Evolutionary conservation across 441 rosid genomes (phyloP).

Genomic region (Melastoma candidum): DNA sequence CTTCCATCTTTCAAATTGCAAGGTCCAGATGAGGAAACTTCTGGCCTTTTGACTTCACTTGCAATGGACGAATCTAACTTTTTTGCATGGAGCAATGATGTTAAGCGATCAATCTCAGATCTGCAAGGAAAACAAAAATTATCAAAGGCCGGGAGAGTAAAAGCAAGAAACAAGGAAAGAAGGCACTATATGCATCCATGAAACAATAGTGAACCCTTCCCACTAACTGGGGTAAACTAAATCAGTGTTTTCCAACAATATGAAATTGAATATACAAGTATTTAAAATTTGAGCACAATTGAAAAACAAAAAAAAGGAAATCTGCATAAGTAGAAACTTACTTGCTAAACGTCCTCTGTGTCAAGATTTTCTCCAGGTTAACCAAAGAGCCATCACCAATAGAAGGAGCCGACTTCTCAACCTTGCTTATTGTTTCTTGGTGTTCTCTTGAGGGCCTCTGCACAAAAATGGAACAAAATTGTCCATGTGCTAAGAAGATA

Average conservation of each 20-base stretch:
- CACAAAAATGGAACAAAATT: constrained; percentile 15
- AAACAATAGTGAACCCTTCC: no score
- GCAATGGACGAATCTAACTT: constrained; percentile 31
- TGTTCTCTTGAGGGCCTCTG: constrained; percentile 26
- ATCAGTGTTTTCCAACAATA: no score
- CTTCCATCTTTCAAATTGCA: constrained; percentile 25
- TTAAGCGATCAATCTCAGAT: constrained; percentile 75
- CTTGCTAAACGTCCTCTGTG: constrained; percentile 50
- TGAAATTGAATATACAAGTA: no score
- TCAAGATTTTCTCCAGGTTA: constrained; percentile 46
- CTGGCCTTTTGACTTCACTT: constrained; percentile 36
- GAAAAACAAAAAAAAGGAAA: no score
- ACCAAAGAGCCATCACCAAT: constrained; percentile 26
- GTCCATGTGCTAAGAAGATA: constrained; percentile 8
- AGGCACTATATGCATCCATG: not conserved
- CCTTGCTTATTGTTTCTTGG: constrained; percentile 20
- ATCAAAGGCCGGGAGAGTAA: not conserved
- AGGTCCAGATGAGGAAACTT: constrained; percentile 22
- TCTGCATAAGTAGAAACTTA: constrained; percentile 12
- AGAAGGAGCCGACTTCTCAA: constrained; percentile 18
- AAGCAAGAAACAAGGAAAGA: not conserved
- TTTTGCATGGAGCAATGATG: constrained; percentile 58
- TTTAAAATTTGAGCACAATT: no score
- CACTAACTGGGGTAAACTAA: no score
- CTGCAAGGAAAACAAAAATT: constrained; percentile 26